Conservation (phyloP, 164 flowering plant species). For the Annona squamosa region DNA sequence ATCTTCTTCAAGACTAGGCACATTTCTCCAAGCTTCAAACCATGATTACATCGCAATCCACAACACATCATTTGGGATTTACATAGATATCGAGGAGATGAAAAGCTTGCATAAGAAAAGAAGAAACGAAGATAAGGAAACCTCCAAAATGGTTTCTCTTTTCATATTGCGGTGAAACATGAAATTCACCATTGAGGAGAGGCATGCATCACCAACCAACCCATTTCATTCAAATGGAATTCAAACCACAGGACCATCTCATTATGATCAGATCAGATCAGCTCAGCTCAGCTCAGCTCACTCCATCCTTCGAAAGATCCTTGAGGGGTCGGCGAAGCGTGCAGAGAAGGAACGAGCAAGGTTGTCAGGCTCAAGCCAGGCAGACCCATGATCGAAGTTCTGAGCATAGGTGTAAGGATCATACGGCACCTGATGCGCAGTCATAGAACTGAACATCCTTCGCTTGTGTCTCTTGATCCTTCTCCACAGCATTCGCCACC, state of each 20-base stretch:
- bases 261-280: not conserved
- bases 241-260: too few relatives aligned
- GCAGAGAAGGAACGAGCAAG: conserved; percentile 62
- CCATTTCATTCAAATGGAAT: not conserved
- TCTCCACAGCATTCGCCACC: conserved; percentile 47
- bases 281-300: not conserved
- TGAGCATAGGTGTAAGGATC: conserved; percentile 46
- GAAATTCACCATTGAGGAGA: not conserved
- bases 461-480: conserved; percentile 33
- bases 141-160: not conserved
- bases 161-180: not conserved
- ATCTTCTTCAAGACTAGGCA: too few relatives aligned
- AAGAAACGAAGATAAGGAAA: too few relatives aligned
- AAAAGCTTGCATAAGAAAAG: too few relatives aligned
- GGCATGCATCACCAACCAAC: not conserved
- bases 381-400: conserved; percentile 62
- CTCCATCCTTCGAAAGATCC: conserved; percentile 20
- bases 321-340: conserved; percentile 48
- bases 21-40: not conserved
- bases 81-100: too few relatives aligned
- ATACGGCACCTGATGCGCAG: conserved; percentile 21
- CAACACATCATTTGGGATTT: too few relatives aligned
- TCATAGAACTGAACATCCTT: conserved; percentile 4
- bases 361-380: conserved; percentile 44
- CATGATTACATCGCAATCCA: not conserved